Conservation (phyloP, 352 stramenopile species). For the Phytophthora sansomeana region DNA sequence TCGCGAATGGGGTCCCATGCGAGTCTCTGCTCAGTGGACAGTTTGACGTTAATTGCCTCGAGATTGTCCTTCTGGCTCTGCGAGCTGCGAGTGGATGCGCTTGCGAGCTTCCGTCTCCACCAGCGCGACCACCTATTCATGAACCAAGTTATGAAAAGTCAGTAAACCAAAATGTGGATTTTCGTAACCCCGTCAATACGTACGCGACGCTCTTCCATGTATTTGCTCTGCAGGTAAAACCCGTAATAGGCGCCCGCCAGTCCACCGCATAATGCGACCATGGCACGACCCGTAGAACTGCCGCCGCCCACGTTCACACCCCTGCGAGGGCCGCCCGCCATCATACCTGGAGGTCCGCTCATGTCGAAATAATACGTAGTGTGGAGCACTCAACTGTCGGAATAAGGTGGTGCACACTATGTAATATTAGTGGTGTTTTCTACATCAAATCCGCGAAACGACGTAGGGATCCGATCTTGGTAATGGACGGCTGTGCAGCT, state of each 20-base stretch:
- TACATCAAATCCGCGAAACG: constrained; percentile 9
- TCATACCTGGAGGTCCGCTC: constrained; percentile 25
- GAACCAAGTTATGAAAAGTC: not conserved
- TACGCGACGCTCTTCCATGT: constrained; percentile 82
- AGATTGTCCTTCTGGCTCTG: constrained; percentile 69
- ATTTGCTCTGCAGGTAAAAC: constrained; percentile 88
- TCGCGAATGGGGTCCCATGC: constrained; percentile 61
- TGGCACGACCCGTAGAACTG: constrained; percentile 67
- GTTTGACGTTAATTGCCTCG: constrained; percentile 43
- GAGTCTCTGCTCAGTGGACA: constrained; percentile 45
- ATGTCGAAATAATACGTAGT: constrained; percentile 18
- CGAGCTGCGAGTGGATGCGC: constrained; percentile 49
- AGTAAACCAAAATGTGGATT: not conserved
- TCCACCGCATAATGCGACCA: constrained; percentile 76
- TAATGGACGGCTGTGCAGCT: constrained; percentile 28
- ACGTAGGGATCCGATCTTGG: constrained; percentile 31
- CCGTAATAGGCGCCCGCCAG: constrained; percentile 79
- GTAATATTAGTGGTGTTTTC: not conserved
- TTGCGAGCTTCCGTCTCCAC: constrained; percentile 75
- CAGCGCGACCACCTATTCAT: constrained; percentile 54
- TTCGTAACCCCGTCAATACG: not conserved
- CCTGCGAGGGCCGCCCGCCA: constrained; percentile 26
- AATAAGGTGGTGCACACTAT: constrained; percentile 9
- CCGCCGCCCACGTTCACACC: constrained; percentile 80
- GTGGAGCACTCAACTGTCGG: constrained; percentile 3